Evolutionary conservation across 805 yeast species (phyloP).

Genomic region (Saccharomycopsis guyanensis): DNA sequence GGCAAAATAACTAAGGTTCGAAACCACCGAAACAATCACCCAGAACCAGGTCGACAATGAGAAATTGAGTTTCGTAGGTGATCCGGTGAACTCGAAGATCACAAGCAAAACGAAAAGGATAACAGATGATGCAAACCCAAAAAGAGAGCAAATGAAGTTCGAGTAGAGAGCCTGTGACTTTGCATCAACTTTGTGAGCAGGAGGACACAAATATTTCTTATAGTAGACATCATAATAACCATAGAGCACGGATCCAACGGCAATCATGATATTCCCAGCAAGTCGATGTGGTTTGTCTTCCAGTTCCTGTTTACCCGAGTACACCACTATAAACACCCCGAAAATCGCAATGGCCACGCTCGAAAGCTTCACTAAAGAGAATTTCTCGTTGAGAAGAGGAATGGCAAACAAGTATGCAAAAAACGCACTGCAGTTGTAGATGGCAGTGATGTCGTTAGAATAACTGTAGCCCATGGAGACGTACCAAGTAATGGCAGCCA

Average conservation of each 20-base stretch:
- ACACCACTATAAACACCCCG: slow-evolving; percentile 78
- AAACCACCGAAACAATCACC: slow-evolving; percentile 45
- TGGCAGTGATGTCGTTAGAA: slow-evolving; percentile 82
- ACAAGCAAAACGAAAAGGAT: slow-evolving; percentile 11
- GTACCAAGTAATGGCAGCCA: slow-evolving; percentile 84
- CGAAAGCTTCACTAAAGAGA: slow-evolving; percentile 52
- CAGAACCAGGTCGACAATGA: slow-evolving; percentile 33
- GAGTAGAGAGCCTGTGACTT: slow-evolving; percentile 76
- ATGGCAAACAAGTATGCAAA: slow-evolving; percentile 82
- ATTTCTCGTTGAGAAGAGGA: slow-evolving; percentile 58
- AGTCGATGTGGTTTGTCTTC: slow-evolving; percentile 48
- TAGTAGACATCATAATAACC: slow-evolving; percentile 82
- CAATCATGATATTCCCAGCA: slow-evolving; percentile 63
- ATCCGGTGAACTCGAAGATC: slow-evolving; percentile 31
- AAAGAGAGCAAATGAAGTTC: slow-evolving; percentile 59
- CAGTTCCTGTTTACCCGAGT: slow-evolving; percentile 29
- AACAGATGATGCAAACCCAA: slow-evolving; percentile 53
- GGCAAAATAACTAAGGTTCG: slow-evolving; percentile 63
- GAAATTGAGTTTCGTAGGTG: slow-evolving; percentile 24
- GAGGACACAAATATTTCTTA: slow-evolving; percentile 70
- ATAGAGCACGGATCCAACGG: slow-evolving; percentile 66
- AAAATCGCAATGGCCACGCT: slow-evolving; percentile 65
- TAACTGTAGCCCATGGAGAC: slow-evolving; percentile 74
- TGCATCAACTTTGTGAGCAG: slow-evolving; percentile 36
- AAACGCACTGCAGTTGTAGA: slow-evolving; percentile 84